Conservation (phyloP, 2,329 filamentous ascomycete genomes). For the Colletotrichum chrysophilum region DNA sequence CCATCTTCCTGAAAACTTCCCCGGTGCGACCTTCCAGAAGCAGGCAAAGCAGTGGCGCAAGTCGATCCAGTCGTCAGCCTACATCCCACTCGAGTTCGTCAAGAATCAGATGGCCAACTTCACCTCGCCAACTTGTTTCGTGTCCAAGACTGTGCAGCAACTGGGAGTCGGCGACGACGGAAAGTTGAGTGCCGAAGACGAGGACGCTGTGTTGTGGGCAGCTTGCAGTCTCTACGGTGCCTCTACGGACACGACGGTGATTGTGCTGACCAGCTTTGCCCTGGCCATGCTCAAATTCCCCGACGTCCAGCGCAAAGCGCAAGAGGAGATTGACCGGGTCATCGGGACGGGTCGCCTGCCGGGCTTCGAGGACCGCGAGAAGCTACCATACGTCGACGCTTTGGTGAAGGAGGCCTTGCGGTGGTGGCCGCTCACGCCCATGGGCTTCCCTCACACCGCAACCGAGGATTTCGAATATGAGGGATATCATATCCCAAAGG, state of each 20-base stretch:
- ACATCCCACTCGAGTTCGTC: constrained; percentile 36
- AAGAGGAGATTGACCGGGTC: constrained; percentile 29
- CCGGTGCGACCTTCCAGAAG: constrained; percentile 33
- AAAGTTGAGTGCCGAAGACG: constrained; percentile 21
- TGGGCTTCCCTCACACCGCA: constrained; percentile 43
- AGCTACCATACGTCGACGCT: constrained; percentile 33
- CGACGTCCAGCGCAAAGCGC: constrained; percentile 26
- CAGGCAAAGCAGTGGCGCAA: constrained; percentile 30
- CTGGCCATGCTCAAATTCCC: constrained; percentile 29
- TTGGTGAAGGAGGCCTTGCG: constrained; percentile 34
- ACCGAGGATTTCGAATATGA: constrained; percentile 22
- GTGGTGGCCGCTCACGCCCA: constrained; percentile 36
- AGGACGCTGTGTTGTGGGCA: constrained; percentile 27
- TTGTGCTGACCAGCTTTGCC: constrained; percentile 24
- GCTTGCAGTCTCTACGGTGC: constrained; percentile 33
- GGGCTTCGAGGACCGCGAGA: constrained; percentile 27
- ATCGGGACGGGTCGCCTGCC: constrained; percentile 34
- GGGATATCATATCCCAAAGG: constrained; percentile 11
- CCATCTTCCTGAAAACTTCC: constrained; percentile 34
- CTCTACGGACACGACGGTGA: constrained; percentile 34
- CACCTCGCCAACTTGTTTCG: constrained; percentile 28
- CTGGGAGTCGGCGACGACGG: neutral
- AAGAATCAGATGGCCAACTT: constrained; percentile 27
- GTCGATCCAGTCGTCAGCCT: constrained; percentile 15
- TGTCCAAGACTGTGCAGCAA: constrained; percentile 28